Evolutionary conservation across 257 asterid species (phyloP).

Genomic region (Nicotiana knightiana): DNA sequence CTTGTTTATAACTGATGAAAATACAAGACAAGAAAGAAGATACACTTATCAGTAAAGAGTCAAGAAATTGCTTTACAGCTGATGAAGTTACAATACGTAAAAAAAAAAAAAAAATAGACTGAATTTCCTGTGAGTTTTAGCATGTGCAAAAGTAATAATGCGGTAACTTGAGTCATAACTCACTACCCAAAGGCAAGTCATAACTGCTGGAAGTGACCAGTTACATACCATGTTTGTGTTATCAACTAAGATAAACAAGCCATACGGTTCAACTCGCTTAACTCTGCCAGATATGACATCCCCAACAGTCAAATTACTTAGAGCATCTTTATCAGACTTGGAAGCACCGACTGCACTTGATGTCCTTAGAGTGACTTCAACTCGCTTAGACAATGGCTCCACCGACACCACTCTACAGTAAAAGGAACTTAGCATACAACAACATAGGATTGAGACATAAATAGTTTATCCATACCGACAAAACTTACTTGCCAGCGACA

Average conservation of each 20-base stretch:
- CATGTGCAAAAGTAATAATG: neutral
- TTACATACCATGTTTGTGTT: conserved; percentile 55
- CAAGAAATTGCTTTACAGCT: neutral
- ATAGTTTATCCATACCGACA: neutral
- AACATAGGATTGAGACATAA: conserved; percentile 8
- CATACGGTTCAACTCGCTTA: conserved; percentile 76
- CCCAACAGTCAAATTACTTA: conserved; percentile 52
- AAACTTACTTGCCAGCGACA: conserved; percentile 70
- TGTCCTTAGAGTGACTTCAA: conserved; percentile 80
- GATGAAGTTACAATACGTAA: neutral
- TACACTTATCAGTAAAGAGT: neutral
- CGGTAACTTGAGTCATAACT: neutral
- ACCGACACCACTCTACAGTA: conserved; percentile 74
- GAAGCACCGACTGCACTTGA: conserved; percentile 31
- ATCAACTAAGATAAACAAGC: conserved; percentile 74
- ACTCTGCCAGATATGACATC: conserved; percentile 67
- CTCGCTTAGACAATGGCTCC: conserved; percentile 83
- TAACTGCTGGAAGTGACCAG: neutral
- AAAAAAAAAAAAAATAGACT: neutral
- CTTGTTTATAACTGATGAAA: neutral
- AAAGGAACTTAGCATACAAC: conserved; percentile 20
- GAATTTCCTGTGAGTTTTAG: neutral
- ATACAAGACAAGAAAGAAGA: neutral
- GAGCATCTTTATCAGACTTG: conserved; percentile 39
- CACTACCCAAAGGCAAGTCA: neutral